Evolutionary conservation across 768 basidiomycete species (phyloP).

Genomic region (Suillus ampliporus): DNA sequence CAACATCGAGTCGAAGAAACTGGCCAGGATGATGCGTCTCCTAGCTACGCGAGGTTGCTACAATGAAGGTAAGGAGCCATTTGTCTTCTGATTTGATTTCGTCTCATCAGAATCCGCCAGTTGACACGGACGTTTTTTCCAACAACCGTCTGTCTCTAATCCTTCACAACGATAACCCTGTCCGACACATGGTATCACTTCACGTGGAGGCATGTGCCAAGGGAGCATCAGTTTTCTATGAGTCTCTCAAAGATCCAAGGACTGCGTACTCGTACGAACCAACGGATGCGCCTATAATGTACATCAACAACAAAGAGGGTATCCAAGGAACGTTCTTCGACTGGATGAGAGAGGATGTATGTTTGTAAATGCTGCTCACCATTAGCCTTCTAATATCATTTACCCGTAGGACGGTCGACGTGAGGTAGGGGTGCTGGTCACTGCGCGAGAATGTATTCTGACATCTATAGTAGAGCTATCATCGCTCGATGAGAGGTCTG

Average conservation of each 20-base stretch:
- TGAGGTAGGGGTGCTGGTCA: conserved; percentile 19
- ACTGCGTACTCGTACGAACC: conserved; percentile 26
- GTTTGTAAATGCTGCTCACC: neutral
- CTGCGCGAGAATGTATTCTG: neutral
- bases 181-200: conserved; percentile 23
- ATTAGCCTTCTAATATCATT: neutral
- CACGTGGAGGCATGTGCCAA: conserved; percentile 24
- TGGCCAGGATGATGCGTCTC: conserved; percentile 36
- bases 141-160: conserved; percentile 42
- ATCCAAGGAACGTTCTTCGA: conserved; percentile 31
- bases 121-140: conserved; percentile 36
- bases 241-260: conserved; percentile 32
- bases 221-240: conserved; percentile 29
- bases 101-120: conserved; percentile 21
- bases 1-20: conserved; percentile 31
- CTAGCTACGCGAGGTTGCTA: conserved; percentile 36
- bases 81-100: neutral
- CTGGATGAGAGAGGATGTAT: conserved; percentile 29
- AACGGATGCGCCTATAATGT: conserved; percentile 27
- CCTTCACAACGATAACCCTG: conserved; percentile 30
- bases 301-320: conserved; percentile 22
- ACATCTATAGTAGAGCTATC: conserved; percentile 22
- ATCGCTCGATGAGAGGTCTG: conserved; percentile 31
- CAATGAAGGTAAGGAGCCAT: conserved; percentile 32
- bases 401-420: conserved; percentile 22